Base-by-base conservation (phyloP, 75 land plant genomes). In the Pseudotsuga menziesii region DNA sequence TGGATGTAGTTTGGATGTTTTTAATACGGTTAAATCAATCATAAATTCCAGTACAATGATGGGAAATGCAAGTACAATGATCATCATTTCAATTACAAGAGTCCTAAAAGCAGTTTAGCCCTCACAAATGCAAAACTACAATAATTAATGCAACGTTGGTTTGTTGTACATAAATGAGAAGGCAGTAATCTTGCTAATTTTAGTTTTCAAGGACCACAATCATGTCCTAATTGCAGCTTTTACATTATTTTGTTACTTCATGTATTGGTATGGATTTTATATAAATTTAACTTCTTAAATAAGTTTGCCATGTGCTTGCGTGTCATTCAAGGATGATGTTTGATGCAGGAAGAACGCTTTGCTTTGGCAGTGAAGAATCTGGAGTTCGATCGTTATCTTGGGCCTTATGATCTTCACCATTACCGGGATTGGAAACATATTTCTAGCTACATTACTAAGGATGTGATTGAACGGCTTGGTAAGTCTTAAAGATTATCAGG, bases 351-450 rank as follows among this genome's bases (percentile, higher is more conserved):
- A 79, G 88, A 80, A 57, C 83, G 93, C 72, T 92, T 82, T 84
- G 44, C 35, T 64, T 71, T 79, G 76, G 94, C 91, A 71, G 97
- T 90, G 12, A 87, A 35, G 78, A 85, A 78, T 19, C 78, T 94
- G 75, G 90, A 91, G 80, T 94, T 96, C 77, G 99, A 96, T 80
- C 80, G 52, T 58, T 79, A 89, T 4, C 90, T 96, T 77, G 99
- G 91, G 27, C 93, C 97, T 15, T 96, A 96, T 80, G 78, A 87
- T 69, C 58, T 96, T 23, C 83, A 83, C n/a, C 91, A 85, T 23
- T 92, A 83, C 81, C 78, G 80, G 48, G 84, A 87, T 23, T 96
- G 99, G 99, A 90, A 85, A 76, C 83, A 75, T 19, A 74, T 96
- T 27, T 86, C 96, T 54, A 82, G 79, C 66, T 89, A 82, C 78